A percentile compares a stretch with the other conserved stretches of the same genome.
phyloP scores from a whole-genome alignment of 169 alveolate genomes.

The Cryptosporidium tyzzeri region DNA sequence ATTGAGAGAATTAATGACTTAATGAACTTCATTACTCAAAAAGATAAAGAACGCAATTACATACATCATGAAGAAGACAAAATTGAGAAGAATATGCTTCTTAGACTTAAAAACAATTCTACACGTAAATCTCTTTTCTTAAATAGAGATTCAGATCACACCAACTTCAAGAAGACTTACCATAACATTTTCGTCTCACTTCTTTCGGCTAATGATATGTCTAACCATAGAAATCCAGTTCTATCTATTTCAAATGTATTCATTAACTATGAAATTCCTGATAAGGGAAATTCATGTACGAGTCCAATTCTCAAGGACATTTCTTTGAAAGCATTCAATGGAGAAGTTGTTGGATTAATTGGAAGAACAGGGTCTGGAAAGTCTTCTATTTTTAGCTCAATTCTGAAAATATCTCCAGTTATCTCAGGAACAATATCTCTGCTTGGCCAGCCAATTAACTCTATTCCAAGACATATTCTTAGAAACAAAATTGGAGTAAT shows the following conservation, averaged over 20 bases:
- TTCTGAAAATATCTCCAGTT: constrained; percentile 52
- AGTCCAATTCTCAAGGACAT: constrained; percentile 29
- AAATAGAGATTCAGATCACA: not conserved
- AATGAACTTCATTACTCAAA: not conserved
- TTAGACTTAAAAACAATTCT: not conserved
- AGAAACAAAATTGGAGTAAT: constrained; percentile 65
- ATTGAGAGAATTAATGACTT: constrained; percentile 53
- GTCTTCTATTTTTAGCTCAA: constrained; percentile 83
- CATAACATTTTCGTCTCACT: constrained; percentile 33
- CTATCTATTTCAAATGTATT: constrained; percentile 28
- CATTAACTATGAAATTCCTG: constrained; percentile 11
- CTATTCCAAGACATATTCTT: constrained; percentile 50
- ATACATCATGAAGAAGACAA: constrained; percentile 2
- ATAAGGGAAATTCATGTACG: not conserved
- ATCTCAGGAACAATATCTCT: constrained; percentile 26
- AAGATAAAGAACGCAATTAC: constrained; percentile 25
- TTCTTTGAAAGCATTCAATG: constrained; percentile 73
- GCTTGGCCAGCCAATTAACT: constrained; percentile 41
- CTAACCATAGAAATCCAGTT: constrained; percentile 38
- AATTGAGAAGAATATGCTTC: constrained; percentile 29
- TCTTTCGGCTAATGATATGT: constrained; percentile 20
- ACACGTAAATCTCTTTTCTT: constrained; percentile 4
- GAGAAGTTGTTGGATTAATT: constrained; percentile 86
- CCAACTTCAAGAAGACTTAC: constrained; percentile 9
- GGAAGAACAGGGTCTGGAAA: constrained; percentile 91